Conservation (phyloP, 1,284 basidiomycete species). For the Pseudozyma hubeiensis region DNA sequence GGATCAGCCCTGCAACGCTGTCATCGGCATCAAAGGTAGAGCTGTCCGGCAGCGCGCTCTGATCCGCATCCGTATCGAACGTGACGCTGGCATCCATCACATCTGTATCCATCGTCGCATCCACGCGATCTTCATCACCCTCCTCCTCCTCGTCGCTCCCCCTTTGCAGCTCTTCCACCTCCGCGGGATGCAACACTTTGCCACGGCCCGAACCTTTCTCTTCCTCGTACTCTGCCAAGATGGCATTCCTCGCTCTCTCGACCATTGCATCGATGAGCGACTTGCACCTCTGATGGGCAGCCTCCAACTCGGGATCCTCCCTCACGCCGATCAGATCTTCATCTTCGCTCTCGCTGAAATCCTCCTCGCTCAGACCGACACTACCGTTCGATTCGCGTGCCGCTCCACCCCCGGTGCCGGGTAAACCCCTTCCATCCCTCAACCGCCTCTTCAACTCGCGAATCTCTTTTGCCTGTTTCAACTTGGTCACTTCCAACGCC, state of each 20-base stretch:
- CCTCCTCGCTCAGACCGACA: conserved; percentile 26
- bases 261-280: conserved; percentile 53
- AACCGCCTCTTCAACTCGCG: conserved; percentile 62
- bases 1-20: neutral
- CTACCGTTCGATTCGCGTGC: conserved; percentile 12
- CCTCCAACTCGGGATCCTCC: conserved; percentile 58
- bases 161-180: conserved; percentile 49
- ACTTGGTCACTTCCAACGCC: conserved; percentile 69
- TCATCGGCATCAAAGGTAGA: no score
- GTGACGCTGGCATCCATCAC: conserved; percentile 13
- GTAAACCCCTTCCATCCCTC: conserved; percentile 32
- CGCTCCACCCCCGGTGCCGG: conserved; percentile 1
- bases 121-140: conserved; percentile 13
- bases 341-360: conserved; percentile 42
- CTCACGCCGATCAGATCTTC: conserved; percentile 21
- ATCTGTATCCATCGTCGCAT: conserved; percentile 18
- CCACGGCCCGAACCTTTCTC: conserved; percentile 17
- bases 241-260: conserved; percentile 47
- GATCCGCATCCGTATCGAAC: conserved; percentile 19
- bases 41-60: conserved; percentile 1
- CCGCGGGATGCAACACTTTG: conserved; percentile 61
- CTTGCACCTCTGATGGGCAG: conserved; percentile 54
- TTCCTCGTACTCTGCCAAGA: conserved; percentile 38
- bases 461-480: conserved; percentile 69
- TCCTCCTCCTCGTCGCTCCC: conserved; percentile 26